These are phyloP conservation scores for Pittosporum tobira DNA, from an alignment of 129 eudicot genomes.

Conservation along the genomic window DNA sequence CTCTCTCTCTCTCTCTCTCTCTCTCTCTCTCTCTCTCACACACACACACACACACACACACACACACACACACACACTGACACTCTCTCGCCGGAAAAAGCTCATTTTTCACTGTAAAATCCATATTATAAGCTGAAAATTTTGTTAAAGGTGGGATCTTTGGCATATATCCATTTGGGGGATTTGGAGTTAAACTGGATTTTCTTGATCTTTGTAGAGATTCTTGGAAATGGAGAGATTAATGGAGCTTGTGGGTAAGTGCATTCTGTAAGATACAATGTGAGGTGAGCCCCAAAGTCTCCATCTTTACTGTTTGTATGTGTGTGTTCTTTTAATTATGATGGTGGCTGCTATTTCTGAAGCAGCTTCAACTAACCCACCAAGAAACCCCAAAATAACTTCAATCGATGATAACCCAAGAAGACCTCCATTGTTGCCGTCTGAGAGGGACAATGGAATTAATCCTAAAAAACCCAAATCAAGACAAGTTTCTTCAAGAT, in stretches of 20 bases:
- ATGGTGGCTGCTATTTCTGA: slow-evolving; percentile 30
- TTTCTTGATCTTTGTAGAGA: not conserved
- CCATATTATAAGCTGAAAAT: not conserved
- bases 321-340: slow-evolving; percentile 4
- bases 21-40: slow-evolving; percentile 6
- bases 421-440: slow-evolving; percentile 77
- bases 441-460: slow-evolving; percentile 45
- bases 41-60: slow-evolving; percentile 6
- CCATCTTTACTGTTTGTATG: slow-evolving; percentile 5
- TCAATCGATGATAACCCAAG: slow-evolving; percentile 20
- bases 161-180: not conserved
- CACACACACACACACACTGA: slow-evolving; percentile 4
- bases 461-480: slow-evolving; percentile 59
- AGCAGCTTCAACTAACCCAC: slow-evolving; percentile 19
- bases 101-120: not conserved
- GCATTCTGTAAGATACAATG: slow-evolving; percentile 26
- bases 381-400: slow-evolving; percentile 23
- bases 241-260: not conserved
- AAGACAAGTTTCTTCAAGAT: slow-evolving; percentile 67
- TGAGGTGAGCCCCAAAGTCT: slow-evolving; percentile 25
- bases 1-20: too few relatives aligned
- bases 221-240: not conserved
- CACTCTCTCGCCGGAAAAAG: slow-evolving; percentile 11
- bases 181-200: not conserved
- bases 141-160: slow-evolving; percentile 6